Base-by-base conservation (phyloP, 306 rosid species). In the Sesbania bispinosa region DNA sequence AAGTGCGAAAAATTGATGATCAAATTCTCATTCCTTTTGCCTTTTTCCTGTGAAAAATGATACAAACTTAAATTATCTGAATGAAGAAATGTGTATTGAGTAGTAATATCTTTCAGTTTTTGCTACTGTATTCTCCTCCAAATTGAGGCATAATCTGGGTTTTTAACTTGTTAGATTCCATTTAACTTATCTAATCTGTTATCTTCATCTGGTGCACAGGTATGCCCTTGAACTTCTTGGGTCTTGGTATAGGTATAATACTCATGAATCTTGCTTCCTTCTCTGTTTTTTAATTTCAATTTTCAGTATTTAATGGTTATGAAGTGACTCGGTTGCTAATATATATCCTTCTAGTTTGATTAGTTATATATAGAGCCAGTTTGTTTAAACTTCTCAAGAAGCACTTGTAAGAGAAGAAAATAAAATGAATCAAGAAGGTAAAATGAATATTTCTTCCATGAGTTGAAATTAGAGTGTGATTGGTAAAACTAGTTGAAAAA, bases 181-280 rank as follows among this genome's bases (percentile, higher is more conserved):
- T 4, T 46, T 15, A 36, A 35, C 62, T 45, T 29, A 51, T 51
- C 84, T 79, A 32, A 87, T 48, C 38, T 47, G 8, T 41, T 39
- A 35, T 45, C 50, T 73, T 50, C 62, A 7, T 70, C 55, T 75
- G 39, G 55, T 77, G 43, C 71, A 68, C 88, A 91, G 99, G 99
- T 54, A 74, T 90, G 85, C 96, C 99, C 45, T 80, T 94, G 85
- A 94, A 82, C 82, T 41, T 91, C 78, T 74, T 94, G 88, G 99
- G 99, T 71, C 89, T 94, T 59, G 97, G 99, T 78, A 84, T 33
- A 74, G 99, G 99, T 94, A 94, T 62, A 43, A 32, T 62, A 62
- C 47, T 26, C 47, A 42, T 20, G 11, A 18, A 68, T 55, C 42
- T 48, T 68, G 52, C 64, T 62, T 48, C 61, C 47, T 63, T 67